Evolutionary conservation across 495 filamentous ascomycete genomes (phyloP), one percentile per base, ranked within the genome.

Genomic region (Neurospora hispaniola): DNA sequence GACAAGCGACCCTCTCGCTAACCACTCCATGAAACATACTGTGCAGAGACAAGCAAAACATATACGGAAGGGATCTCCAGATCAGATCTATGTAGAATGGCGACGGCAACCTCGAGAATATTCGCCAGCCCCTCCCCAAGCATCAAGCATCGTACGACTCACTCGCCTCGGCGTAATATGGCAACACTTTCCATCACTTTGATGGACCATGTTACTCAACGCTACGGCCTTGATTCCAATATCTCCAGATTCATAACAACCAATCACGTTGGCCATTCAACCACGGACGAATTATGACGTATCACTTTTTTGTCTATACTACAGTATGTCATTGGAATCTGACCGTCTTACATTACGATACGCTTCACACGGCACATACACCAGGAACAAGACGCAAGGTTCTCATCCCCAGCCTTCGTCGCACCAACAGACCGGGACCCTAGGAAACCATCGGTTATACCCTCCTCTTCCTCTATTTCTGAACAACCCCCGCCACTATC

Each of bases 1-100:
- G 72, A 70, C 72, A 54, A 73, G 72, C 69, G 69, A 70, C 18
- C 59, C 40, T 35, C 71, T 69, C 10, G 43, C n/a, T 71, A 62
- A 31, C 54, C 54, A 27, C 23, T 62, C 54, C 27, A 35, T 18
- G 54, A 31, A 62, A 54, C 70, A 27, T 71, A 44, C 38, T 44
- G 35, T 23, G 27, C 27, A 23, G 11, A 23, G 20, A 27, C 9
- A 10, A 39, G 23, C n/a, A 71, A 62, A 71, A n/a, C 44, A 38
- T 71, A 40, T 38, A 5, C 48, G 27, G 72, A 43, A 38, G 42
- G 54, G 70, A 46, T 66, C 54, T 70, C 59, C 27, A 71, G 40
- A 59, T 2, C 11, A 39, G 35, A 38, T 38, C 35, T 3, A n/a
- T n/a, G n/a, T n/a, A 59, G 20, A 59, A 71, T 8, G 41, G 8